Evolutionary conservation across 768 basidiomycete genomes (phyloP), one percentile per base, ranked within the genome.

Genomic region (Tulasnella sp.): DNA sequence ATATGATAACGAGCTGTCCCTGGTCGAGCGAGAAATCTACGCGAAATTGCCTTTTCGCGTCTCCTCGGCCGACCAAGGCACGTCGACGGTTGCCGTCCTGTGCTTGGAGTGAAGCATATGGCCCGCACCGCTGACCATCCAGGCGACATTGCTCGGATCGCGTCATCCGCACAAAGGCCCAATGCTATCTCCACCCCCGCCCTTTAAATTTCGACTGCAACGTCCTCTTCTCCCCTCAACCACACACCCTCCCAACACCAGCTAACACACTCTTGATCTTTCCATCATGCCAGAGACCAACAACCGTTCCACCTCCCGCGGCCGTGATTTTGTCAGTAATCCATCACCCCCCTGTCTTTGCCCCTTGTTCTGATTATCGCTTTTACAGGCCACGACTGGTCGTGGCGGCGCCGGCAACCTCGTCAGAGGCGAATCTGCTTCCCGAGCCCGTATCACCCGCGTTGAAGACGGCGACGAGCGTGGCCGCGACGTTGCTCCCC

Each of bases 301-400:
- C 34, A 40, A 35, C 52, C 78, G 77, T 50, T 82, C 81, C 39
- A 60, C 71, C 25, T 81, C 80, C 21, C 73, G 80, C 60, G 81
- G 81, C 41, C 75, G 81, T 40, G 81, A 81, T 0, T 75, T 77
- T 57, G 81, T 82, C 62, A 65, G 80, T 73, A 36, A 8, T 4
- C 48, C 39, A 42, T 29, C 21, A 29, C 45, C 9, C 43, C 14
- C 32, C 41, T 27, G 17, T 23, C 15, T 57, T 15, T 35, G 9
- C 8, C 4, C 14, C 32, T 41, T 42, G 37, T 23, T 21, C 7
- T 42, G 34, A 34, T 39, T 42, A 12, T 15, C 34, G 25, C 32
- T 51, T 35, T 17, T 17, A 36, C 55, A 80, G 76, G 68, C 71
- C 34, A 81, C 81, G 3, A 75, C 80, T 32, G 84, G 84, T 6